A percentile compares a stretch with the other conserved stretches of the same genome.
Evolutionary conservation across 2,329 filamentous ascomycete genomes (phyloP).

Genomic region (Claviceps sorghi): DNA sequence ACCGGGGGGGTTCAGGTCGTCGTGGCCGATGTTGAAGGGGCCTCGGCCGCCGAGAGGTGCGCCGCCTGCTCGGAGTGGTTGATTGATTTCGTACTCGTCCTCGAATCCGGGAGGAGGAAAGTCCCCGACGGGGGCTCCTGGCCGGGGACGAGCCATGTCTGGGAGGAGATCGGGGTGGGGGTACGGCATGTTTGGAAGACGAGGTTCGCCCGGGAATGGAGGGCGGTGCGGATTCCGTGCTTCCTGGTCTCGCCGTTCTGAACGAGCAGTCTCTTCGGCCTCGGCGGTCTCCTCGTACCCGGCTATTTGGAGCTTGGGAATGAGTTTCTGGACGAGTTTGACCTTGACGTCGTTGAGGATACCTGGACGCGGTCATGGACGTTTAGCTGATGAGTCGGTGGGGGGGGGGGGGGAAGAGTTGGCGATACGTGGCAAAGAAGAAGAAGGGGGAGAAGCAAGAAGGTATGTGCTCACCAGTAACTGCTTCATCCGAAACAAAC

Average conservation of each 20-base stretch:
- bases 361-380: conserved; percentile 23
- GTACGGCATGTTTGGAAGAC: conserved; percentile 41
- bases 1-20: conserved; percentile 77
- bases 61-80: conserved; percentile 27
- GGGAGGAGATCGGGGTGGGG: conserved; percentile 53
- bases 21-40: conserved; percentile 61
- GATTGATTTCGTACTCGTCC: conserved; percentile 74
- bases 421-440: no score
- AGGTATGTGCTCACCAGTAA: conserved; percentile 28
- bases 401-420: no score
- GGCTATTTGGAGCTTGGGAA: conserved; percentile 61
- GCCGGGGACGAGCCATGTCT: conserved; percentile 40
- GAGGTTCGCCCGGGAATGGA: conserved; percentile 28
- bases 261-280: conserved; percentile 26
- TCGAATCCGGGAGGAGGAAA: conserved; percentile 85
- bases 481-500: conserved; percentile 59
- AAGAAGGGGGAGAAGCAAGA: no score
- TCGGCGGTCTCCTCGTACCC: conserved; percentile 54
- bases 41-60: conserved; percentile 35
- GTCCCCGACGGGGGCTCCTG: conserved; percentile 53
- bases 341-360: conserved; percentile 60
- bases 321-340: conserved; percentile 70
- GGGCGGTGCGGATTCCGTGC: conserved; percentile 20
- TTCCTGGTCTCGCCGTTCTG: conserved; percentile 25
- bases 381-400: background rate